Conservation (phyloP, 805 yeast genomes). For the Wickerhamiella shivajii region DNA sequence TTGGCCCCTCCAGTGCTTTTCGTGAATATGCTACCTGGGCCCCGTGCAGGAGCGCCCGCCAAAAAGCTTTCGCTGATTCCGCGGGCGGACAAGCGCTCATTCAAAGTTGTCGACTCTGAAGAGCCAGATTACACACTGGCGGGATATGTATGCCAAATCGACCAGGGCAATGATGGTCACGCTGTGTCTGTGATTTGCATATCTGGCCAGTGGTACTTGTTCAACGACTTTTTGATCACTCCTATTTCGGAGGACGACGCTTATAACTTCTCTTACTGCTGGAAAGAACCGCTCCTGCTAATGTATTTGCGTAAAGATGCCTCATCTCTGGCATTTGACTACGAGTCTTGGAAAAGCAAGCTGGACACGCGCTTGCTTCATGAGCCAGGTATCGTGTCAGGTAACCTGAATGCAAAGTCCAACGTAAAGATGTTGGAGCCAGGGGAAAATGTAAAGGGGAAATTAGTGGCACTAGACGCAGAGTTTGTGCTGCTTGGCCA, state of each 20-base stretch:
- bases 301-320: constrained; percentile 13
- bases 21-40: constrained; percentile 4
- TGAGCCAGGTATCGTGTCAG: constrained; percentile 58
- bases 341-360: constrained; percentile 33
- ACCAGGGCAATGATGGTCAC: constrained; percentile 21
- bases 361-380: constrained; percentile 55
- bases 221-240: constrained; percentile 82
- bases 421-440: constrained; percentile 59
- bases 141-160: constrained; percentile 26
- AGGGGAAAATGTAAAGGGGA: constrained; percentile 45
- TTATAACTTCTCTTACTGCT: constrained; percentile 49
- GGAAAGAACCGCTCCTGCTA: constrained; percentile 57
- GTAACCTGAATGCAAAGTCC: constrained; percentile 41
- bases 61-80: not conserved
- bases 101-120: constrained; percentile 10
- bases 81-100: constrained; percentile 12
- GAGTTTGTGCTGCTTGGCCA: constrained; percentile 78
- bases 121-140: constrained; percentile 19
- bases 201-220: constrained; percentile 50
- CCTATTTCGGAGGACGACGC: constrained; percentile 67
- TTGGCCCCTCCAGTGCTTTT: constrained; percentile 46
- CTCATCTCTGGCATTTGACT: constrained; percentile 27
- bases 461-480: constrained; percentile 86
- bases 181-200: constrained; percentile 24
- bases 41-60: not conserved